Evolutionary conservation across 768 basidiomycete species (phyloP), one percentile per base, ranked within the genome.

Genomic region (Xerocomus brunneocitrinus): DNA sequence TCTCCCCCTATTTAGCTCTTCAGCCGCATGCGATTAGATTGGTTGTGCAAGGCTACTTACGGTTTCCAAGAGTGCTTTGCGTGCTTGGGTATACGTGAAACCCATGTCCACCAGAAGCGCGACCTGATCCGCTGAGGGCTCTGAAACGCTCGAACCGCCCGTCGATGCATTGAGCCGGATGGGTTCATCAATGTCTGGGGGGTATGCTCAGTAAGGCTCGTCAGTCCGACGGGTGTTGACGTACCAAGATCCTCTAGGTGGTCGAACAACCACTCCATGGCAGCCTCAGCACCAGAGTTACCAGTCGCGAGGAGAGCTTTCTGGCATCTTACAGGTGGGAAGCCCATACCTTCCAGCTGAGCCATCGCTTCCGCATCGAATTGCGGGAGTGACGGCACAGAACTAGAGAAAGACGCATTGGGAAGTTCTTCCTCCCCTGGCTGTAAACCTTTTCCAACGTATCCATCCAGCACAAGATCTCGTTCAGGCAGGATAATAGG

Each of bases 201-300:
- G 12, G 5, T n/a, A 36, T 14, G 1, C 6, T 63, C 47, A 28
- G 34, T 34, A 22, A 30, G 22, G n/a, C 7, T 24, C 32, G 4
- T 41, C 36, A 16, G 22, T 38, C 39, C 7, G 2, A 30, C 30
- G 4, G 1, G 4, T 39, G 22, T 4, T 35, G 7, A 58, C 75
- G 8, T 42, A 91, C 93, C 91, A 12, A 91, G 76, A 69, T 98
- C 95, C 1, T 98, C 95, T 90, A 95, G 91, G 67, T 98, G 95
- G 41, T 70, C 77, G 64, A 98, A 95, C 39, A 99, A 69, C 95
- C 95, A 99, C 54, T 92, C 85, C 93, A 95, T 95, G 0, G 97
- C 97, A 0, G 75, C 79, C 56, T 94, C 89, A 0, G 87, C 73
- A 53, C 84, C 83, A 14, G 69, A 73, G 59, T 86, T 85, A 0